Evolutionary conservation across 306 rosid species (phyloP).

Genomic region (Sindora glabra): DNA sequence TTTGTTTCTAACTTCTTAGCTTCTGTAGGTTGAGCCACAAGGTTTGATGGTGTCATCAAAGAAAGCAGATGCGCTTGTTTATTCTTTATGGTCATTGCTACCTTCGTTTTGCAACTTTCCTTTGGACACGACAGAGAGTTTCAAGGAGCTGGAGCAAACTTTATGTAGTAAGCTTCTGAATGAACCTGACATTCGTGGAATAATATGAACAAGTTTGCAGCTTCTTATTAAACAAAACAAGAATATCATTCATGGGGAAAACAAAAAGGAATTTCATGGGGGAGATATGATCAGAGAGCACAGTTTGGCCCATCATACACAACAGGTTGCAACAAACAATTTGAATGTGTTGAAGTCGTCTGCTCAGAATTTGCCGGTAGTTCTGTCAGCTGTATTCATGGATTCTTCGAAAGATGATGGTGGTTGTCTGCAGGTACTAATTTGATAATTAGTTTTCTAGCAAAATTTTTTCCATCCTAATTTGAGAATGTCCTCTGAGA

Average conservation of each 20-base stretch:
- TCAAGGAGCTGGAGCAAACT: conserved; percentile 46
- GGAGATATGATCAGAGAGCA: conserved; percentile 27
- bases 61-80: conserved; percentile 55
- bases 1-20: background rate
- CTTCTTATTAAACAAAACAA: conserved; percentile 81
- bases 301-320: conserved; percentile 40
- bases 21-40: conserved; percentile 68
- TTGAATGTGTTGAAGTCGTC: conserved; percentile 47
- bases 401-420: conserved; percentile 68
- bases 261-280: conserved; percentile 23
- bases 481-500: background rate
- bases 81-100: conserved; percentile 84
- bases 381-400: conserved; percentile 50
- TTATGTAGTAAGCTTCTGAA: conserved; percentile 48
- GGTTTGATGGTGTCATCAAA: conserved; percentile 65
- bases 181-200: conserved; percentile 64
- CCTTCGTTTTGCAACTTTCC: conserved; percentile 95
- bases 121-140: conserved; percentile 66
- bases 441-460: background rate
- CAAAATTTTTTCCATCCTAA: background rate
- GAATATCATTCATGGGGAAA: conserved; percentile 34
- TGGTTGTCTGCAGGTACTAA: conserved; percentile 73
- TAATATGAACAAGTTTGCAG: conserved; percentile 80
- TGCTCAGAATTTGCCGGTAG: conserved; percentile 36
- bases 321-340: conserved; percentile 45